Percentiles rank a stretch among this genome's conserved stretches.
phyloP scores from a whole-genome alignment of 345 rosid species.

The Hypericum perforatum region DNA sequence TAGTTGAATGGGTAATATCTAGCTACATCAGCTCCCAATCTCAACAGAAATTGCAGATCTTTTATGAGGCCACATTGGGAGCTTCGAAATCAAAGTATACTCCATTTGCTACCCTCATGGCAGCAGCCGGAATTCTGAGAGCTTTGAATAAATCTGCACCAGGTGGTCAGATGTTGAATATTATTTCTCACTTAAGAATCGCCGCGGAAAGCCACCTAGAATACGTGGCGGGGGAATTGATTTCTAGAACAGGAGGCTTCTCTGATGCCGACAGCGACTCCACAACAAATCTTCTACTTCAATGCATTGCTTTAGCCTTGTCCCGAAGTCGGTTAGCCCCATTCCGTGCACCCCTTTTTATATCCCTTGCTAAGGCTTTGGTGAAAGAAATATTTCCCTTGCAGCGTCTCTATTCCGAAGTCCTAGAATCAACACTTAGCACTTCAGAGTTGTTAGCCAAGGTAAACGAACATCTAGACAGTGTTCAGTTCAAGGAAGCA shows the following conservation, averaged over 20 bases:
- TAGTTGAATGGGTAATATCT: conserved; percentile 71
- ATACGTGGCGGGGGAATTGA: conserved; percentile 34
- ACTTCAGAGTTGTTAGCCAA: conserved; percentile 17
- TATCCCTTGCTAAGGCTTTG: conserved; percentile 61
- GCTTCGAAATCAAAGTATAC: conserved; percentile 27
- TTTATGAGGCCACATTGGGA: conserved; percentile 33
- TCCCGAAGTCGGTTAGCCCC: conserved; percentile 68
- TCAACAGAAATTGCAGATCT: conserved; percentile 32
- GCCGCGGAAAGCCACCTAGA: conserved; percentile 48
- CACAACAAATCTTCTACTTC: conserved; percentile 33
- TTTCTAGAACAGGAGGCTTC: conserved; percentile 26
- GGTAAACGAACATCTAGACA: conserved; percentile 47
- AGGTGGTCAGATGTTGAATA: conserved; percentile 28
- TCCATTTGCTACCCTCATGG: conserved; percentile 52
- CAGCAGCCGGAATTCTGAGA: conserved; percentile 69
- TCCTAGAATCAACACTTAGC: conserved; percentile 25
- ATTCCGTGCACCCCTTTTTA: conserved; percentile 36
- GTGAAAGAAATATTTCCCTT: conserved; percentile 64
- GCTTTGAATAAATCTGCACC: conserved; percentile 36
- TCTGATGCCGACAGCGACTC: conserved; percentile 17
- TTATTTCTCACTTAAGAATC: conserved; percentile 35
- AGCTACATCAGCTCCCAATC: conserved; percentile 41
- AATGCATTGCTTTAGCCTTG: conserved; percentile 56
- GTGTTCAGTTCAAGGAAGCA: conserved; percentile 62
- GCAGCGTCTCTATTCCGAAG: conserved; percentile 30